These are phyloP conservation scores for Botrytis squamosa DNA, from an alignment of 2,329 filamentous ascomycete genomes.

Conservation along the genomic window DNA sequence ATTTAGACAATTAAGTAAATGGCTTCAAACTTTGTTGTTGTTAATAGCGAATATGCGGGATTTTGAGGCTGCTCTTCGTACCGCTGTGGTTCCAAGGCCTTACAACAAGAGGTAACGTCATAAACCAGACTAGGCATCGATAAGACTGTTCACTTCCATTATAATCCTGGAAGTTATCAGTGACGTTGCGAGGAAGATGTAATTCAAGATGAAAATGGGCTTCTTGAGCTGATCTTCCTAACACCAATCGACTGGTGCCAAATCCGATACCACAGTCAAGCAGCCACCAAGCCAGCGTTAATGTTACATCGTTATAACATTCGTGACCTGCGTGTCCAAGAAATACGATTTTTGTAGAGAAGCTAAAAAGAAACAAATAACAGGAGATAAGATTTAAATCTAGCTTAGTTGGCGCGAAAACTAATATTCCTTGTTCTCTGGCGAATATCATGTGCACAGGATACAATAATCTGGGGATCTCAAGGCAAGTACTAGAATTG, in stretches of 20 bases:
- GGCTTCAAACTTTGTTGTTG: accelerated
- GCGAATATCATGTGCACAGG: neutral
- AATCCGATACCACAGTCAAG: neutral
- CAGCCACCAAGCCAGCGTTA: neutral
- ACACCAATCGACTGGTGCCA: neutral
- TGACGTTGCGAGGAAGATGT: neutral
- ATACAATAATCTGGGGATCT: neutral
- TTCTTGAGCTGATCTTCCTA: neutral
- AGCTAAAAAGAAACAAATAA: neutral
- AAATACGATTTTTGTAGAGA: neutral
- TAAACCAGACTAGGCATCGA: neutral
- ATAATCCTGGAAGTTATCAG: neutral
- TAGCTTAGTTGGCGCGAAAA: neutral
- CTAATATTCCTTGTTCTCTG: neutral
- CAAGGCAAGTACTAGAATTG: neutral
- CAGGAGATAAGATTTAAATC: neutral
- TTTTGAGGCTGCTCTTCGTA: neutral
- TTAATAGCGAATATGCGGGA: neutral
- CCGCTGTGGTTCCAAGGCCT: neutral
- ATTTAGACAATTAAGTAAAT: neutral
- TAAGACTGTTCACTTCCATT: neutral
- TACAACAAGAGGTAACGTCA: neutral
- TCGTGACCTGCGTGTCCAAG: neutral
- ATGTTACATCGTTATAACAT: neutral
- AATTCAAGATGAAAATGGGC: neutral